These are phyloP conservation scores for Talaromyces wortmannii DNA, from an alignment of 495 filamentous ascomycete genomes.

Conservation along the genomic window DNA sequence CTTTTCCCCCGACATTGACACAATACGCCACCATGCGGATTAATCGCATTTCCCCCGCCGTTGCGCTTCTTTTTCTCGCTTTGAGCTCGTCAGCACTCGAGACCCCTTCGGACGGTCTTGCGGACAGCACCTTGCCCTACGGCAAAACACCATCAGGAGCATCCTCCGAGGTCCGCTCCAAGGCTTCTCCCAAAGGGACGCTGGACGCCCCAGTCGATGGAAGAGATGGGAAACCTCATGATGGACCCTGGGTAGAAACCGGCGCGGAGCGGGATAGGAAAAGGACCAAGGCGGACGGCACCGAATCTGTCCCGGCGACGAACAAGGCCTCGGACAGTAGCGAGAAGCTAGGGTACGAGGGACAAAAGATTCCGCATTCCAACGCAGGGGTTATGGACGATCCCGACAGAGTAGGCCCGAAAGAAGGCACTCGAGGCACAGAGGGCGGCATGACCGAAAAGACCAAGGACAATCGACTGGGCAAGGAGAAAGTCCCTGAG, in stretches of 20 bases:
- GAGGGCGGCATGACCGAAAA: conserved; percentile 84
- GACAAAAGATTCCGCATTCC: conserved; percentile 63
- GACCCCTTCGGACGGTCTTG: not conserved
- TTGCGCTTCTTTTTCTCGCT: not conserved
- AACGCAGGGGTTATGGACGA: conserved; percentile 94
- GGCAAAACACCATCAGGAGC: not conserved
- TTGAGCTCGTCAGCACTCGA: conserved; percentile 1
- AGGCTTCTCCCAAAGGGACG: conserved; percentile 46
- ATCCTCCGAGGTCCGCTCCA: conserved; percentile 5
- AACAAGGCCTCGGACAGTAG: conserved; percentile 2
- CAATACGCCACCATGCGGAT: not conserved
- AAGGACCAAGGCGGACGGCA: conserved; percentile 32
- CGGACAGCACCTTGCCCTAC: not conserved
- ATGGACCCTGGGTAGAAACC: conserved; percentile 78
- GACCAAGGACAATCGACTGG: conserved; percentile 57
- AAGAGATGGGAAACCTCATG: conserved; percentile 90
- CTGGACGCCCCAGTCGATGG: conserved; percentile 92
- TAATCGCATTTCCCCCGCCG: not conserved
- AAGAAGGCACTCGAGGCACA: conserved; percentile 78
- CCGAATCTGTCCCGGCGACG: not conserved
- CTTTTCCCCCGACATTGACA: too few species aligned
- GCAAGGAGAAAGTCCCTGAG: conserved; percentile 69
- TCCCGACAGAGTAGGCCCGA: conserved; percentile 61
- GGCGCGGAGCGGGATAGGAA: conserved; percentile 52
- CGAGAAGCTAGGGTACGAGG: conserved; percentile 43